Base-by-base conservation (phyloP, 768 basidiomycete genomes). In the Rhizopogon vesiculosus region DNA sequence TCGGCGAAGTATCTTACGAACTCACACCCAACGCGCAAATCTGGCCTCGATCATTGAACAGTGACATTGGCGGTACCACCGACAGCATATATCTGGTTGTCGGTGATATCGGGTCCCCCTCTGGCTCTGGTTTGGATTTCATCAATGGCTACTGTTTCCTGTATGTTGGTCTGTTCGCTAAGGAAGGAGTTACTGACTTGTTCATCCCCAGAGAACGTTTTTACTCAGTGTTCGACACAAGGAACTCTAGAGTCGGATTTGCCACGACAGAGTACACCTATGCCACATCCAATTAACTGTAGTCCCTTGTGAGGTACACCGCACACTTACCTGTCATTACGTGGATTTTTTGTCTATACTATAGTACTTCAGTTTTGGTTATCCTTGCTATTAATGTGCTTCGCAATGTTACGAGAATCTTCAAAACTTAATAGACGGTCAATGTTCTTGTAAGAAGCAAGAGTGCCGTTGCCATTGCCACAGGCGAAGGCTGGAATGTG, bases 1-100 rank as follows among this genome's bases (percentile, higher is more conserved):
- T 57, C 22, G 55, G 45, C 19, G 55, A 46, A 5, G 15, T 8
- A 39, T 62, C 65, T 18, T 72, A 65, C 60, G 62, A 62, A 45
- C 53, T 72, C 13, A 68, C 61, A 0, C 58, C 66, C 7, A 66
- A 72, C 46, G 71, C 66, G 3, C 69, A 72, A 56, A 59, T 66
- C 39, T 69, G 67, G 66, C 71, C 69, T 60, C 66, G 67, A 35
- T 46, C 66, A n/a, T 63, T 74, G 38, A 74, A 74, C 64, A 63
- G 59, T 12, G 60, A 61, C 45, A 68, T 73, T 52, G 71, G 69
- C 45, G 73, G 72, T 35, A 19, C 28, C 22, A 41, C 16, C 28
- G 19, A 29, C n/a, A 15, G 16, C 15, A 29, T 54, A 22, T 56
- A 54, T 15, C 51, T 56, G 9, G 57, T 54, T 15, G 35, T 59